Evolutionary conservation across 2,329 filamentous ascomycete species (phyloP).

Genomic region (Pyricularia grisea): DNA sequence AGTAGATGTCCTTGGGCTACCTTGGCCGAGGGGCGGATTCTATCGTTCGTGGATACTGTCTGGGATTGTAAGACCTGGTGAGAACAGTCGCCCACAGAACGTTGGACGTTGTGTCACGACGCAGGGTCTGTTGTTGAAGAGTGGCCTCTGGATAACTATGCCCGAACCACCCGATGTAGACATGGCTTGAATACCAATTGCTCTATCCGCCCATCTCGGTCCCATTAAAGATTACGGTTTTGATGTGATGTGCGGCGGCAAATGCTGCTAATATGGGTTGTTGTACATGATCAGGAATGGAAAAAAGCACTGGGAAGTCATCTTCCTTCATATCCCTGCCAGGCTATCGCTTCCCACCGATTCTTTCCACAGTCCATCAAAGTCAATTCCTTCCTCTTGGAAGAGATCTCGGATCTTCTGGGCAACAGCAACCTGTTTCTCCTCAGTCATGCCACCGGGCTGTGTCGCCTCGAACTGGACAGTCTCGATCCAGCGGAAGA

Average conservation of each 20-base stretch:
- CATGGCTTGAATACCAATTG: neutral
- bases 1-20: constrained; percentile 25
- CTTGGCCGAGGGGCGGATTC: constrained; percentile 31
- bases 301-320: neutral
- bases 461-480: constrained; percentile 78
- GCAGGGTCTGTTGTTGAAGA: neutral
- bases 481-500: constrained; percentile 88
- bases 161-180: neutral
- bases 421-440: constrained; percentile 64
- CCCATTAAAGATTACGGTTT: neutral
- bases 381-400: constrained; percentile 65
- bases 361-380: constrained; percentile 69
- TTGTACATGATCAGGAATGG: neutral
- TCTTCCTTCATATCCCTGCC: constrained; percentile 14
- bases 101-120: neutral
- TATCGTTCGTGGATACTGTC: neutral
- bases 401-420: constrained; percentile 70
- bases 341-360: constrained; percentile 34
- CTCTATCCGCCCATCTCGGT: neutral
- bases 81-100: neutral
- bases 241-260: neutral
- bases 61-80: neutral
- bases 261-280: neutral
- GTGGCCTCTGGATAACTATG: neutral
- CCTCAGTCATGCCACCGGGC: constrained; percentile 68